phyloP scores from a whole-genome alignment of 2,329 filamentous ascomycete species.

The Zarea fungicola region DNA sequence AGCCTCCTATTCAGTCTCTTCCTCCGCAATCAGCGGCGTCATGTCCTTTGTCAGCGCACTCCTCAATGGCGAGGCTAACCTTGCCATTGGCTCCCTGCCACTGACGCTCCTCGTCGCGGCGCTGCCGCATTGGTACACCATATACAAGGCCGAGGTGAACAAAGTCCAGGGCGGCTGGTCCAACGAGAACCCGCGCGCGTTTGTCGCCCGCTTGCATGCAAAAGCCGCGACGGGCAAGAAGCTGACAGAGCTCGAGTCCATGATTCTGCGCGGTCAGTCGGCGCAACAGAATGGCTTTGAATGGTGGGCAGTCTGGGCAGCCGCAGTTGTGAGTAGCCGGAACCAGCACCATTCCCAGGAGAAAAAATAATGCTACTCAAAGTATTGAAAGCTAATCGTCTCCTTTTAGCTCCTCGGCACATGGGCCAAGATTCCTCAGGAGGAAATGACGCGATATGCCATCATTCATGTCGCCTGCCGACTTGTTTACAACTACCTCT shows the following conservation, averaged over 20 bases:
- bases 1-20: too few species aligned
- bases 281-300: conserved; percentile 15
- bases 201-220: conserved; percentile 12
- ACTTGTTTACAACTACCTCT: conserved; percentile 10
- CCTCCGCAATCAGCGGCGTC: too few species aligned
- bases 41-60: conserved; percentile 8
- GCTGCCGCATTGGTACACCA: conserved; percentile 15
- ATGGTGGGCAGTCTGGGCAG: conserved; percentile 14
- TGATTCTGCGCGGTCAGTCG: conserved; percentile 14
- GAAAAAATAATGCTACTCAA: neutral
- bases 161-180: conserved; percentile 14
- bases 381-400: too few species aligned
- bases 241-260: conserved; percentile 8
- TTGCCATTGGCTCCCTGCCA: conserved; percentile 13
- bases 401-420: conserved; percentile 13
- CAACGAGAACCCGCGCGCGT: conserved; percentile 15
- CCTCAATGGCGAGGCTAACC: conserved; percentile 11
- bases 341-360: neutral
- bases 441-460: conserved; percentile 9
- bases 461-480: conserved; percentile 12
- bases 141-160: conserved; percentile 13
- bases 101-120: conserved; percentile 13
- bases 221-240: conserved; percentile 14
- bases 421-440: conserved; percentile 12
- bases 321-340: conserved; percentile 5